phyloP scores from a whole-genome alignment of 2,329 filamentous ascomycete genomes.

The Fusarium oxysporum region DNA sequence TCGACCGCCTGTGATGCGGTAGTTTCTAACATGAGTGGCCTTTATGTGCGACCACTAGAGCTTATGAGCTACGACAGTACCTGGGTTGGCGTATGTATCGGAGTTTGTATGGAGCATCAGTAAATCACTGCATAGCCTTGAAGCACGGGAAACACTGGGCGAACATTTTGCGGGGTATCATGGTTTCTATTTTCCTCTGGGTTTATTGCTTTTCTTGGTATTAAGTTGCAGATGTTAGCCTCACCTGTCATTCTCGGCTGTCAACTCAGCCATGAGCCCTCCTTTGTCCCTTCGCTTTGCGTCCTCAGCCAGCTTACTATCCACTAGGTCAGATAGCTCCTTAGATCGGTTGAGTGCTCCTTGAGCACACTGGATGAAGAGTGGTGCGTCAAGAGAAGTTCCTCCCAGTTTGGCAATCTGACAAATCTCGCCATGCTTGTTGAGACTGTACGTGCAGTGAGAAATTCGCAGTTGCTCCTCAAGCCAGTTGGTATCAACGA shows the following conservation, averaged over 20 bases:
- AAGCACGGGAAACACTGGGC: constrained; percentile 28
- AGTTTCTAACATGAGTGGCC: constrained; percentile 46
- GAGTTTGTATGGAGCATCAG: constrained; percentile 28
- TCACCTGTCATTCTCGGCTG: constrained; percentile 84
- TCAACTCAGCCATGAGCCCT: constrained; percentile 79
- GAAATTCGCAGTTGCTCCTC: constrained; percentile 82
- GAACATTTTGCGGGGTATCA: constrained; percentile 46
- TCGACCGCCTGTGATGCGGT: constrained; percentile 92
- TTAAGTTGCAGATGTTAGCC: constrained; percentile 23
- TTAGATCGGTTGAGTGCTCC: constrained; percentile 83
- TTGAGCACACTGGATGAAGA: constrained; percentile 80
- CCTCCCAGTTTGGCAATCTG: constrained; percentile 93
- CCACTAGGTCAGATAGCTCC: constrained; percentile 80
- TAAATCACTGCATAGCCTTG: constrained; percentile 24
- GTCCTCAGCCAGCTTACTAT: constrained; percentile 80
- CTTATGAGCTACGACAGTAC: constrained; percentile 33
- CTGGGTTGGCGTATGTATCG: constrained; percentile 36
- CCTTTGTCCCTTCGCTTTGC: constrained; percentile 81
- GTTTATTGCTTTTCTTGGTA: constrained; percentile 28
- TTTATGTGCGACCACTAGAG: constrained; percentile 18
- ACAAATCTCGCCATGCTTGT: constrained; percentile 89
- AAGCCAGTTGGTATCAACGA: constrained; percentile 77
- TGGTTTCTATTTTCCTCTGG: constrained; percentile 41
- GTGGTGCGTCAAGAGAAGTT: constrained; percentile 80
- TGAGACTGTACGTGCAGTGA: constrained; percentile 85